A percentile compares a stretch with the other conserved stretches of the same genome.
These are phyloP conservation scores for Macadamia integrifolia DNA, from an alignment of 164 flowering plant genomes.

Conservation along the genomic window DNA sequence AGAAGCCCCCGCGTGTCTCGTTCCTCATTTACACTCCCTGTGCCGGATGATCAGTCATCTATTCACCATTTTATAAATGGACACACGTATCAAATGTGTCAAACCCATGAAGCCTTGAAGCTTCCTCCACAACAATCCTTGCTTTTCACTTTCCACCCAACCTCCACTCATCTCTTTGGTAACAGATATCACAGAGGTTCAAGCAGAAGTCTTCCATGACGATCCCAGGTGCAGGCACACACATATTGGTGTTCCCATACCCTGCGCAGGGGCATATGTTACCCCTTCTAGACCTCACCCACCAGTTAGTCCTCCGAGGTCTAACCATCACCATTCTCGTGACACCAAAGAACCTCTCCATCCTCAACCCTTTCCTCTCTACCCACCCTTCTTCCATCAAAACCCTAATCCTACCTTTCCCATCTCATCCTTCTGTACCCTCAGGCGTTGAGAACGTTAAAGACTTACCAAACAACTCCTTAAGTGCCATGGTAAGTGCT, in stretches of 20 bases:
- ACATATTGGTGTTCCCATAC: slow-evolving; percentile 19
- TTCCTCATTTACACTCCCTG: no score
- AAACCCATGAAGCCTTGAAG: no score
- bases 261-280: slow-evolving; percentile 28
- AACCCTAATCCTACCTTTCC: slow-evolving; percentile 26
- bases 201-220: slow-evolving; percentile 9
- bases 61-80: no score
- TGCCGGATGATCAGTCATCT: no score
- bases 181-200: no score
- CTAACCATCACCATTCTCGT: slow-evolving; percentile 21
- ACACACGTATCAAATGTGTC: no score
- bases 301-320: slow-evolving; percentile 11
- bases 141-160: no score
- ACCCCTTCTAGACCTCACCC: slow-evolving; percentile 25
- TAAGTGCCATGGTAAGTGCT: slow-evolving; percentile 12
- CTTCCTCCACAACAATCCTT: no score
- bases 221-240: background rate
- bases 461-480: slow-evolving; percentile 17
- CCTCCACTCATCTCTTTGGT: no score
- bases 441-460: slow-evolving; percentile 30
- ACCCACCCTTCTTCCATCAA: slow-evolving; percentile 10
- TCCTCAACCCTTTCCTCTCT: slow-evolving; percentile 18
- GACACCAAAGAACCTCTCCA: slow-evolving; percentile 23
- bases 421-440: slow-evolving; percentile 20
- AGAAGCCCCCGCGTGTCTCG: no score